Conservation (phyloP, 768 basidiomycete genomes). For the Kwoniella heveanensis region DNA sequence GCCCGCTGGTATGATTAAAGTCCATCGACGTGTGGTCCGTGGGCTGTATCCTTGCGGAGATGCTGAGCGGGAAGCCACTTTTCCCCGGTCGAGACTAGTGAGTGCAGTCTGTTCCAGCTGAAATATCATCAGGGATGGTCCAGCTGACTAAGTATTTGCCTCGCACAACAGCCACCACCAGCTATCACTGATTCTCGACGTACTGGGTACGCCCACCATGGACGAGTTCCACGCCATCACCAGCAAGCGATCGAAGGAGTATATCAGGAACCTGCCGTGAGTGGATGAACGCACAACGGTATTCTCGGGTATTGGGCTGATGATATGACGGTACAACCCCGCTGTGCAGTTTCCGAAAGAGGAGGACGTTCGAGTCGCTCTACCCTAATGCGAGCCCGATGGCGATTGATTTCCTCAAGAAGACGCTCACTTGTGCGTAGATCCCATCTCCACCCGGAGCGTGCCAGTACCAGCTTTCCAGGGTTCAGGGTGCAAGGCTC, state of each 20-base stretch:
- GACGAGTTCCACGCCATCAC: slow-evolving; percentile 99
- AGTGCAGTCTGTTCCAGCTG: slow-evolving; percentile 42
- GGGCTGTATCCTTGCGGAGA: slow-evolving; percentile 70
- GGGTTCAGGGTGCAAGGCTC: too few species aligned
- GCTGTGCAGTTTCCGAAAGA: slow-evolving; percentile 75
- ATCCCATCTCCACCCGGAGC: too few species aligned
- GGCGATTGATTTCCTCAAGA: slow-evolving; percentile 71
- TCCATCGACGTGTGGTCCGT: slow-evolving; percentile 59
- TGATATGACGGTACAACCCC: too few species aligned
- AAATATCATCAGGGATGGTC: neutral
- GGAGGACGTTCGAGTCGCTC: slow-evolving; percentile 73
- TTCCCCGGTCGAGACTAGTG: slow-evolving; percentile 90
- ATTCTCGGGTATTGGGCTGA: too few species aligned
- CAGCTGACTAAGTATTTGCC: neutral
- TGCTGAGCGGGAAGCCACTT: slow-evolving; percentile 93
- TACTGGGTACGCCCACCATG: slow-evolving; percentile 92
- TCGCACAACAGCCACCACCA: slow-evolving; percentile 78
- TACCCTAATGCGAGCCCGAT: slow-evolving; percentile 88
- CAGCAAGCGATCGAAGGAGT: slow-evolving; percentile 85
- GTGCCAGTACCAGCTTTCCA: too few species aligned
- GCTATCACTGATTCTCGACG: slow-evolving; percentile 89
- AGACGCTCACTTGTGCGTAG: slow-evolving; percentile 70
- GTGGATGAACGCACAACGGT: slow-evolving; percentile 10
- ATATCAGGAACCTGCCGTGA: slow-evolving; percentile 82
- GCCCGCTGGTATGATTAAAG: slow-evolving; percentile 4